Evolutionary conservation across 2,329 filamentous ascomycete genomes (phyloP), one percentile per base, ranked within the genome.

Genomic region (Fusarium albosuccineum): DNA sequence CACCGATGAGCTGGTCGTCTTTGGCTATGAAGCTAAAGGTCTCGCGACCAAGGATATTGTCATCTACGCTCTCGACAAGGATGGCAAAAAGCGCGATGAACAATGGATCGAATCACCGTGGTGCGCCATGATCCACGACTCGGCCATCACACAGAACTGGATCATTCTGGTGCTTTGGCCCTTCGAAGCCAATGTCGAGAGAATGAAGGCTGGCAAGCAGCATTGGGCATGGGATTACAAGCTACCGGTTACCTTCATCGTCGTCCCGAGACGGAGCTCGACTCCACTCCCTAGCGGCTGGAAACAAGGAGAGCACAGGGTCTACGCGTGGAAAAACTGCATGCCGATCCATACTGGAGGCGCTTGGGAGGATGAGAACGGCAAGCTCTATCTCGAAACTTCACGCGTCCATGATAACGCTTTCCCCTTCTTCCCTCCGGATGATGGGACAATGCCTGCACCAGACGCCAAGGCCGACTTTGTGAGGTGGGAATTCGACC

Each of bases 401-500:
- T 66, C 65, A 1, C 58, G 65, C 0, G 55, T 68, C 2, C 58
- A 60, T 14, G 55, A 68, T 10, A 69, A 69, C 1, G 55, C 58
- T 0, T 69, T 69, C n/a, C 65, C 56, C 0, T 63, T 68, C 14
- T 69, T 66, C n/a, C 22, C 22, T 22, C 22, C 22, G 22, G 22
- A 22, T 22, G 65, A 68, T 16, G 62, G 58, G 0, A 22, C 65
- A 54, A 30, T 3, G 9, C 9, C 66, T 57, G 2, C 4, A 55
- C 3, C 44, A 27, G 2, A 53, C 59, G 2, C 42, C 56, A 66
- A 66, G 37, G 63, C 63, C n/a, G 65, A 68, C 3, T 69, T 29
- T 8, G 66, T 69, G 1, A 58, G 58, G 1, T 69, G 65, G 66
- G 65, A 66, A 22, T 60, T 69, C 1, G 65, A 69, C 26, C 27